phyloP scores from a whole-genome alignment of 306 rosid genomes.

The Dalbergia oliveri region DNA sequence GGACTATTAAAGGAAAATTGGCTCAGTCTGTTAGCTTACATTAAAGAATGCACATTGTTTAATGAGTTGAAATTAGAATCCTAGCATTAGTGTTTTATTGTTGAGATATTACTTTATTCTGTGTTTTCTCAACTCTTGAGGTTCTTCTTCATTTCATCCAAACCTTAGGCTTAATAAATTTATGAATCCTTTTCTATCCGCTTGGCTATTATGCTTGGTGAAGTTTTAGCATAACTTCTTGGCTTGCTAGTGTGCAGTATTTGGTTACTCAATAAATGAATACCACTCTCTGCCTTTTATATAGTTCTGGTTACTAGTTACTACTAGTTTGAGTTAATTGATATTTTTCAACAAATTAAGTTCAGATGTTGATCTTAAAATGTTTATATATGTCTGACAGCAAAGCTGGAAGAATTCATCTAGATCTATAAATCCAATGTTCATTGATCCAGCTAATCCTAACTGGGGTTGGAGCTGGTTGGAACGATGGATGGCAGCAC shows the following conservation, averaged over 20 bases:
- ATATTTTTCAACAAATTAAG: slow-evolving; percentile 22
- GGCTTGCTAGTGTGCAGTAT: background rate
- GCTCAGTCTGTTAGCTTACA: background rate
- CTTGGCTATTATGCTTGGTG: background rate
- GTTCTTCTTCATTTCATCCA: slow-evolving; percentile 34
- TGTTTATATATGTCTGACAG: slow-evolving; percentile 53
- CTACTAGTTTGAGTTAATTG: slow-evolving; percentile 28
- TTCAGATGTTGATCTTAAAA: slow-evolving; percentile 21
- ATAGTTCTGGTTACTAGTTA: background rate
- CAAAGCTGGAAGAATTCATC: slow-evolving; percentile 82
- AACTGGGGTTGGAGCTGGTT: slow-evolving; percentile 99
- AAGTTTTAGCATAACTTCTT: too few species aligned
- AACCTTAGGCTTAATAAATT: slow-evolving; percentile 10
- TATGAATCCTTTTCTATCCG: slow-evolving; percentile 21
- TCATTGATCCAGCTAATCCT: slow-evolving; percentile 96
- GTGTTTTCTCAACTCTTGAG: slow-evolving; percentile 30
- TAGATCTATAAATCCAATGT: slow-evolving; percentile 79
- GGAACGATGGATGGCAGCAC: slow-evolving; percentile 96
- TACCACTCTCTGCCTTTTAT: slow-evolving; percentile 3
- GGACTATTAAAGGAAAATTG: slow-evolving; percentile 3
- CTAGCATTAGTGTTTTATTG: slow-evolving; percentile 27
- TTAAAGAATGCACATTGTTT: slow-evolving; percentile 4
- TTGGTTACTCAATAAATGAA: slow-evolving; percentile 16
- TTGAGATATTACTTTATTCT: background rate
- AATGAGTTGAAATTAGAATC: slow-evolving; percentile 18